phyloP scores from a whole-genome alignment of 768 basidiomycete species.

The Leccinum fibrillosum region DNA sequence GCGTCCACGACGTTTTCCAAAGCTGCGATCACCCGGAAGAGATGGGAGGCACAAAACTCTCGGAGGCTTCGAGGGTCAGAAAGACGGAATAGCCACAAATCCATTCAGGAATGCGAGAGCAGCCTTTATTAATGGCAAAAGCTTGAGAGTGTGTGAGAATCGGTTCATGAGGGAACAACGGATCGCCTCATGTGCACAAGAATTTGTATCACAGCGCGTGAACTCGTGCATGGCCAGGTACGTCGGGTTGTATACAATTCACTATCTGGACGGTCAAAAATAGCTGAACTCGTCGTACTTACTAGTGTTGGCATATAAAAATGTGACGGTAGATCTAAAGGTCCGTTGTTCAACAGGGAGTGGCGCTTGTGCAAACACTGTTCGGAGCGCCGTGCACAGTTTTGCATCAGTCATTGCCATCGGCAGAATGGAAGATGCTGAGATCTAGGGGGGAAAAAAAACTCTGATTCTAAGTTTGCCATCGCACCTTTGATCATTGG shows the following conservation, averaged over 20 bases:
- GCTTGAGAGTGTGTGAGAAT: not conserved
- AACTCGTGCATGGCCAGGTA: not conserved
- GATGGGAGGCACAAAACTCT: not conserved
- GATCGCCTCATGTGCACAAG: slow-evolving; percentile 4
- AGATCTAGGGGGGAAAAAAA: not conserved
- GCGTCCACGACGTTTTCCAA: not conserved
- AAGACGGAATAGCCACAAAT: not conserved
- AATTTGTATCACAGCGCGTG: slow-evolving; percentile 9
- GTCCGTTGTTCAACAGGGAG: not conserved
- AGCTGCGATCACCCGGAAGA: not conserved
- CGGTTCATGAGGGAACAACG: slow-evolving; percentile 9
- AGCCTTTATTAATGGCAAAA: slow-evolving; percentile 9
- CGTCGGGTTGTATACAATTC: not conserved
- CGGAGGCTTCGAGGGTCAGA: not conserved
- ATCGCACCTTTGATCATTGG: slow-evolving; percentile 1
- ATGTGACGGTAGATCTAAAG: not conserved
- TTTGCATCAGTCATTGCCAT: not conserved
- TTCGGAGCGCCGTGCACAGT: not conserved
- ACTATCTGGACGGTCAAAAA: not conserved
- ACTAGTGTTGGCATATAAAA: not conserved
- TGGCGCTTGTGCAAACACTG: not conserved
- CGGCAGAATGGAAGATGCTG: not conserved
- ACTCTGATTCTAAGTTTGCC: not conserved
- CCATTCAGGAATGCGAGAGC: not conserved
- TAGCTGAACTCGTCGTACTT: not conserved